Evolutionary conservation across 495 filamentous ascomycete genomes (phyloP).

Genomic region (Talaromyces ruber): DNA sequence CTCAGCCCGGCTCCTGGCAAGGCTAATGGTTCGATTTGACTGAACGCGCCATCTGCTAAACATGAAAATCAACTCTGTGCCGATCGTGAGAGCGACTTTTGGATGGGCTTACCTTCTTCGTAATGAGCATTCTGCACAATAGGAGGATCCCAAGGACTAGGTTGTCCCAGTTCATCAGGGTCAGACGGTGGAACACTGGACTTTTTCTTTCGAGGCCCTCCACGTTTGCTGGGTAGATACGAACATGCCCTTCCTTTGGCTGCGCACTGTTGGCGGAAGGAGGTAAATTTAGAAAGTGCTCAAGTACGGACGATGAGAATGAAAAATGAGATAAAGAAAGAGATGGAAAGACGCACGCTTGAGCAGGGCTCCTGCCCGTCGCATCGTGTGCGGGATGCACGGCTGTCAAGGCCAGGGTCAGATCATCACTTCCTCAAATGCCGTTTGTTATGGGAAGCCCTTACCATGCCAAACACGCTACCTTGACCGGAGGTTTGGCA

Average conservation of each 20-base stretch:
- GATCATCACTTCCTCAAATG: not conserved
- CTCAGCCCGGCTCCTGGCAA: constrained; percentile 34
- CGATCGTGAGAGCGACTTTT: not conserved
- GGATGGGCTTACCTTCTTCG: not conserved
- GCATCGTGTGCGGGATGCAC: constrained; percentile 49
- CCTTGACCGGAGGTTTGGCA: constrained; percentile 53
- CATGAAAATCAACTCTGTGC: not conserved
- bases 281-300: constrained; percentile 5
- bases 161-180: not conserved
- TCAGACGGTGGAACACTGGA: not conserved
- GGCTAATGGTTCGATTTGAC: constrained; percentile 35
- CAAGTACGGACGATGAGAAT: not conserved
- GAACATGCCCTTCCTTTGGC: constrained; percentile 44
- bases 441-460: constrained; percentile 6
- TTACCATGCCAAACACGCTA: constrained; percentile 55
- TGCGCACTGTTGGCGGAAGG: constrained; percentile 32
- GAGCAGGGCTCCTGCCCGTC: constrained; percentile 48
- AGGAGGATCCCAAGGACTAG: not conserved
- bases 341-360: constrained; percentile 35
- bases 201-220: constrained; percentile 37
- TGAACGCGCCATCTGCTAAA: constrained; percentile 13
- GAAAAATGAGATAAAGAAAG: not conserved
- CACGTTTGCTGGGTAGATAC: constrained; percentile 49
- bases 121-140: not conserved
- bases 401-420: constrained; percentile 24